Percentiles rank a stretch among this genome's conserved stretches.
phyloP scores from a whole-genome alignment of 1,284 basidiomycete species.

The Inonotus obliquus region DNA sequence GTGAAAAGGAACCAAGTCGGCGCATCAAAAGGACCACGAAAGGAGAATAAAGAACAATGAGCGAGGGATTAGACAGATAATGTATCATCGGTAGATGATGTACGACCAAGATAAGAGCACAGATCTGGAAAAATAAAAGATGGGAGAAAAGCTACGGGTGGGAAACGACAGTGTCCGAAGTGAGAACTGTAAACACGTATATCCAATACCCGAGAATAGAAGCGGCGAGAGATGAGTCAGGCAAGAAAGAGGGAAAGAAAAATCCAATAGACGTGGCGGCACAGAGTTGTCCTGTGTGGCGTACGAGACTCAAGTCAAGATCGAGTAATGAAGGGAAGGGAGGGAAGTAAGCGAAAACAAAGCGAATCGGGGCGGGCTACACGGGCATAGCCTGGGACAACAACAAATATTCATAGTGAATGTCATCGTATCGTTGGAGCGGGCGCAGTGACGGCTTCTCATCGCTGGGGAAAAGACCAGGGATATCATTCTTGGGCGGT shows the following conservation, averaged over 20 bases:
- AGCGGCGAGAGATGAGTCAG: neutral
- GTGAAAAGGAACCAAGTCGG: neutral
- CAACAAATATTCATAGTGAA: constrained; percentile 47
- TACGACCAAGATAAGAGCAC: neutral
- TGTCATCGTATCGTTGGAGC: constrained; percentile 61
- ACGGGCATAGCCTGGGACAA: neutral
- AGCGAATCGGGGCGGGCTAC: neutral
- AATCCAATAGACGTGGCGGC: neutral
- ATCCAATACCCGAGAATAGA: neutral
- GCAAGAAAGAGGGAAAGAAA: neutral
- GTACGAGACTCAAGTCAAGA: neutral
- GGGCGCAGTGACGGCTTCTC: constrained; percentile 39
- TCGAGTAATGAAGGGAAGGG: neutral
- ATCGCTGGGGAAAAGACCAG: constrained; percentile 65
- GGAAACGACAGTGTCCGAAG: neutral
- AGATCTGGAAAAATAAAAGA: neutral
- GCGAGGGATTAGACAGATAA: neutral
- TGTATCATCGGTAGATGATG: neutral
- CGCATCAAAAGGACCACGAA: neutral
- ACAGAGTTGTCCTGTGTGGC: neutral
- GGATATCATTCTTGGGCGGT: constrained; percentile 72
- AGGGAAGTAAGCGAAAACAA: neutral
- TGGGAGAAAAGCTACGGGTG: neutral
- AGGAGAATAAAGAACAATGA: neutral
- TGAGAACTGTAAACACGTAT: neutral